A percentile compares a stretch with the other conserved stretches of the same genome.
phyloP scores from a whole-genome alignment of 2,329 filamentous ascomycete species.

The Aaosphaeria pasadenensis region DNA sequence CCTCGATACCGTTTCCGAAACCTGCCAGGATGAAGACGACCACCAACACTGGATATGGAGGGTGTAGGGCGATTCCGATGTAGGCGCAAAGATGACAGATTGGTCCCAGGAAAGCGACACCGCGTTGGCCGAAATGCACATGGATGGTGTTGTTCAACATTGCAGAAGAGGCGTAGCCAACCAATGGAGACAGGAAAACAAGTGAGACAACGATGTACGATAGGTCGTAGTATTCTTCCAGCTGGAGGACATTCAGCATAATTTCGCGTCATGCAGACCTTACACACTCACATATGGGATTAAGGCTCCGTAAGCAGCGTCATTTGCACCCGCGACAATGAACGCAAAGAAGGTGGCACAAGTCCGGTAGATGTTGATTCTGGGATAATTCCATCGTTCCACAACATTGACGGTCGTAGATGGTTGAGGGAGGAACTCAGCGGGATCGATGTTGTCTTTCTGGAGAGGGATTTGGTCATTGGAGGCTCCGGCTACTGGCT shows the following conservation, averaged over 20 bases:
- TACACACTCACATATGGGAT: constrained; percentile 44
- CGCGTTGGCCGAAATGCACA: constrained; percentile 64
- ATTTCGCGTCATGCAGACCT: not conserved
- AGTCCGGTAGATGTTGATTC: constrained; percentile 57
- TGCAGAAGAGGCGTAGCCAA: constrained; percentile 63
- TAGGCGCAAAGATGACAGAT: constrained; percentile 65
- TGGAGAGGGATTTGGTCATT: not conserved
- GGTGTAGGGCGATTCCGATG: constrained; percentile 63
- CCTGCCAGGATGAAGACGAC: constrained; percentile 64
- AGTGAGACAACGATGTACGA: constrained; percentile 63
- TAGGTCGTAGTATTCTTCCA: constrained; percentile 61
- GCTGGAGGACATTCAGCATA: constrained; percentile 31
- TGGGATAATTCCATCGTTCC: constrained; percentile 64
- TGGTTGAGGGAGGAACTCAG: not conserved
- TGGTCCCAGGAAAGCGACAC: constrained; percentile 65
- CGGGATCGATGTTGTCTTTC: not conserved
- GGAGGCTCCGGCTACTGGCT: not conserved
- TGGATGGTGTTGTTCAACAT: constrained; percentile 65
- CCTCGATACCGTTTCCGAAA: constrained; percentile 68
- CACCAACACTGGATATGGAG: constrained; percentile 65
- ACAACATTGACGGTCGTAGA: constrained; percentile 8
- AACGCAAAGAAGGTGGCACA: constrained; percentile 60
- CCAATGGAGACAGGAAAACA: constrained; percentile 64
- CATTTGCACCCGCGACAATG: constrained; percentile 65
- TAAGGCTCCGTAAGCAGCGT: constrained; percentile 60